These are phyloP conservation scores for Punica granatum DNA, from an alignment of 345 rosid species.

Conservation along the genomic window DNA sequence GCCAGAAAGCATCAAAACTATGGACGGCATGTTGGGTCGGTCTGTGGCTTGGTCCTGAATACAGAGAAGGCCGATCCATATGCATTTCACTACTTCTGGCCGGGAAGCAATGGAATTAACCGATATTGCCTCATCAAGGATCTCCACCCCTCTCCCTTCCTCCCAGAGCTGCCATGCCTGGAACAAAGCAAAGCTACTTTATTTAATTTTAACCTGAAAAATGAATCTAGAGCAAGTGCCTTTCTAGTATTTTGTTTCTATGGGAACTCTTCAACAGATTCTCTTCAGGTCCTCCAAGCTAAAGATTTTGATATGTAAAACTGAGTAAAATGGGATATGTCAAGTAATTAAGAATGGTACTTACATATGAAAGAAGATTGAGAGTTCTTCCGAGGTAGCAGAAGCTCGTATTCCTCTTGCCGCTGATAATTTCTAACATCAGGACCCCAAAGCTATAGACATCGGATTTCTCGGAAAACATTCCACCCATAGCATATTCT, in stretches of 20 bases:
- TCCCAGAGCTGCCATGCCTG: background rate
- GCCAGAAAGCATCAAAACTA: background rate
- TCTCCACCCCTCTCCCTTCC: background rate
- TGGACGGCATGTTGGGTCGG: background rate
- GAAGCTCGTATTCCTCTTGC: background rate
- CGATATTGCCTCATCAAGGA: background rate
- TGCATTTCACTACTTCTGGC: background rate
- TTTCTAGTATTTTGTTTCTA: too few relatives aligned
- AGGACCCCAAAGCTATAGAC: background rate
- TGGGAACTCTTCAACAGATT: too few relatives aligned
- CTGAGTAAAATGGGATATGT: too few relatives aligned
- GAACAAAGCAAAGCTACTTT: too few relatives aligned
- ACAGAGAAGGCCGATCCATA: background rate
- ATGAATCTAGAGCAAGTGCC: too few relatives aligned
- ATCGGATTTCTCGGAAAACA: background rate
- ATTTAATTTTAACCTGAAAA: too few relatives aligned
- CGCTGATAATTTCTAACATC: background rate
- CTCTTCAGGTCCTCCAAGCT: too few relatives aligned
- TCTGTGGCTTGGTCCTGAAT: background rate
- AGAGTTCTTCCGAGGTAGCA: background rate
- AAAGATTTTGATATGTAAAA: too few relatives aligned
- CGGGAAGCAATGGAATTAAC: background rate
- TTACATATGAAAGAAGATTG: background rate
- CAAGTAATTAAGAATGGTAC: too few relatives aligned
- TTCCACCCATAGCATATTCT: background rate